These are phyloP conservation scores for Pulveroboletus ridleyi DNA, from an alignment of 1,284 basidiomycete genomes.

Conservation along the genomic window DNA sequence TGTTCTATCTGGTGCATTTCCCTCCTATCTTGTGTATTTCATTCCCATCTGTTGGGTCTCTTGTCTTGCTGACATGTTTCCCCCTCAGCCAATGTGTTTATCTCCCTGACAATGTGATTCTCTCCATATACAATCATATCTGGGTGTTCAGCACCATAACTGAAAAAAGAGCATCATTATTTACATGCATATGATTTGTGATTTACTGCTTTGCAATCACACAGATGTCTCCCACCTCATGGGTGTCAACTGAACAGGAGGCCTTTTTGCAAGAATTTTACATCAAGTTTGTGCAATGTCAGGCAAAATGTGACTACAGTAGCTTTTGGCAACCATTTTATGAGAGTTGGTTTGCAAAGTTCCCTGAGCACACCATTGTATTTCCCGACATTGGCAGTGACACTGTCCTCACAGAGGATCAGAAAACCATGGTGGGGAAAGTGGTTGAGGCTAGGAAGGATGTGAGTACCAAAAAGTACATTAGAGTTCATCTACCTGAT, in stretches of 20 bases:
- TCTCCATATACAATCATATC: too few species aligned
- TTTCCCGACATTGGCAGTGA: not conserved
- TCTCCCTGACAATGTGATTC: too few species aligned
- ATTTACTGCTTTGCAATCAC: too few species aligned
- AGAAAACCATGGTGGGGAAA: not conserved
- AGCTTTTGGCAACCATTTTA: slow-evolving; percentile 1
- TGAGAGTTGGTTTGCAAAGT: not conserved
- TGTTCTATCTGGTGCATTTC: too few species aligned
- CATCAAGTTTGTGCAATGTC: too few species aligned
- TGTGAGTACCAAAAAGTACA: not conserved
- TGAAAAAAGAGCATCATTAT: too few species aligned
- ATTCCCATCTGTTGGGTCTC: too few species aligned
- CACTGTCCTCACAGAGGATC: not conserved
- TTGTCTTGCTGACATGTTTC: too few species aligned
- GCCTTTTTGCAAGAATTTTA: not conserved
- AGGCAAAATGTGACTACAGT: not conserved
- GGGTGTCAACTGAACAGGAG: not conserved
- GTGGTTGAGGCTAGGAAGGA: not conserved
- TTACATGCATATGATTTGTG: too few species aligned
- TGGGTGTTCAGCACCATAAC: too few species aligned
- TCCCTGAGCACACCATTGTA: not conserved
- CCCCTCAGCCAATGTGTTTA: too few species aligned
- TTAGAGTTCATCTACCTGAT: not conserved
- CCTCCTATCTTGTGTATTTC: too few species aligned
- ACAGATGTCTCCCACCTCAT: not conserved